A percentile compares a stretch with the other conserved stretches of the same genome.
Evolutionary conservation across 164 flowering plant species (phyloP).

Genomic region (Vitis cinerea): DNA sequence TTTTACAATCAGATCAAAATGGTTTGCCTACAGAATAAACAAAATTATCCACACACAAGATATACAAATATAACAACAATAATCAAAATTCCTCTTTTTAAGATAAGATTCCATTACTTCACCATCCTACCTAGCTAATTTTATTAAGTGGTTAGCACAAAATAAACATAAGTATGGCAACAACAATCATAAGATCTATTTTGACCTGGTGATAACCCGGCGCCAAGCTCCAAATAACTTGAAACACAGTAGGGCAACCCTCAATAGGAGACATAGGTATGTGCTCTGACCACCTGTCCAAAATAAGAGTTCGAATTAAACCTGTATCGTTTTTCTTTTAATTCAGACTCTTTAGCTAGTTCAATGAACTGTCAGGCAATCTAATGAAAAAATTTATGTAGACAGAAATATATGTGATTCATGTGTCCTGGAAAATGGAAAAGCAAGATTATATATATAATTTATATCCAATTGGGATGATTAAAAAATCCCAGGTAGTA

Average conservation of each 20-base stretch:
- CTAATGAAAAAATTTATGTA: not conserved
- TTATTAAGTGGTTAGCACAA: not conserved
- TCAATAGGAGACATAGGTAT: slow-evolving; percentile 40
- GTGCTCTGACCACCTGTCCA: slow-evolving; percentile 34
- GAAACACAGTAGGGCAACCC: slow-evolving; percentile 41
- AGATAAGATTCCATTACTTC: not conserved
- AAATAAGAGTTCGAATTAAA: not conserved
- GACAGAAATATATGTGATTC: not conserved
- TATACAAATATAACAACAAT: no score
- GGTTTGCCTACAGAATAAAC: no score
- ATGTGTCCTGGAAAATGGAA: not conserved
- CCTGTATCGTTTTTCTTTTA: not conserved
- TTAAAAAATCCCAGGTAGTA: no score
- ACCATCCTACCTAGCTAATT: not conserved
- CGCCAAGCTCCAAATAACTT: slow-evolving; percentile 28
- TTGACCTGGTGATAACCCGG: slow-evolving; percentile 38
- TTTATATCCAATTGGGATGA: no score
- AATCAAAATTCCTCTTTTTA: not conserved
- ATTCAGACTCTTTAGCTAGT: not conserved
- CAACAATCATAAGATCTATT: not conserved
- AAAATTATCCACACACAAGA: no score
- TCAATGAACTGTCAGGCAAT: not conserved
- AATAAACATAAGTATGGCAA: not conserved
- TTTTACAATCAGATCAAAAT: no score
- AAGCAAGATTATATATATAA: no score